A percentile compares a stretch with the other conserved stretches of the same genome.
Conservation (phyloP, 1,284 basidiomycete genomes). For the Ustilago bromivora region DNA sequence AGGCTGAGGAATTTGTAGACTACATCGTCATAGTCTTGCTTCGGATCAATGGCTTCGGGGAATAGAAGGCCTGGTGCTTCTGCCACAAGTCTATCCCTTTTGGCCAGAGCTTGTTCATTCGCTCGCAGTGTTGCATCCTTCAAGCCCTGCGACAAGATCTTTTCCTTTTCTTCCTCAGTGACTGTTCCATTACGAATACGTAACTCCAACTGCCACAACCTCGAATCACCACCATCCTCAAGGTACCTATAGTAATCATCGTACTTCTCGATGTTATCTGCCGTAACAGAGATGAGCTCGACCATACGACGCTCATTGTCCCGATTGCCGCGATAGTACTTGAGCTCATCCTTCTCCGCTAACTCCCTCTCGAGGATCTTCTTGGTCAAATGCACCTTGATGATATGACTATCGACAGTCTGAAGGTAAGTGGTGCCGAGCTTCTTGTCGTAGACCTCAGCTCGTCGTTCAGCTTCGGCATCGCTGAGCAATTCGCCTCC, state of each 20-base stretch:
- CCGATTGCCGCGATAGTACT: constrained; percentile 15
- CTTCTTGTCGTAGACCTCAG: constrained; percentile 76
- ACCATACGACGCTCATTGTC: constrained; percentile 15
- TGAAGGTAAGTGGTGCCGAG: constrained; percentile 86
- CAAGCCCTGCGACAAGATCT: constrained; percentile 2
- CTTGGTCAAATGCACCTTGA: constrained; percentile 71
- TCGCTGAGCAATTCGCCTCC: constrained; percentile 84
- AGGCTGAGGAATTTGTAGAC: constrained; percentile 21
- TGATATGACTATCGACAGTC: constrained; percentile 81
- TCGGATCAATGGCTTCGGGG: background rate
- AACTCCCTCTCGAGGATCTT: constrained; percentile 38
- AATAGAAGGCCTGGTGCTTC: background rate
- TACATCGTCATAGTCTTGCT: constrained; percentile 9
- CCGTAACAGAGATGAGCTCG: constrained; percentile 10
- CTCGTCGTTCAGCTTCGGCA: constrained; percentile 77
- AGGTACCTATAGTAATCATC: constrained; percentile 23
- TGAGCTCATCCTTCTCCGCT: constrained; percentile 13
- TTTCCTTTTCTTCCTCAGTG: background rate
- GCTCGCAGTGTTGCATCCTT: background rate
- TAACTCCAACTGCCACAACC: constrained; percentile 4
- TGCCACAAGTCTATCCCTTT: background rate
- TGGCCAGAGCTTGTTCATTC: background rate
- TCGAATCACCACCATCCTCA: background rate
- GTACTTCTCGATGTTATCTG: constrained; percentile 21
- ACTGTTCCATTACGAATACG: background rate